Conservation (phyloP, 306 rosid genomes). For the Calophaca sinica region DNA sequence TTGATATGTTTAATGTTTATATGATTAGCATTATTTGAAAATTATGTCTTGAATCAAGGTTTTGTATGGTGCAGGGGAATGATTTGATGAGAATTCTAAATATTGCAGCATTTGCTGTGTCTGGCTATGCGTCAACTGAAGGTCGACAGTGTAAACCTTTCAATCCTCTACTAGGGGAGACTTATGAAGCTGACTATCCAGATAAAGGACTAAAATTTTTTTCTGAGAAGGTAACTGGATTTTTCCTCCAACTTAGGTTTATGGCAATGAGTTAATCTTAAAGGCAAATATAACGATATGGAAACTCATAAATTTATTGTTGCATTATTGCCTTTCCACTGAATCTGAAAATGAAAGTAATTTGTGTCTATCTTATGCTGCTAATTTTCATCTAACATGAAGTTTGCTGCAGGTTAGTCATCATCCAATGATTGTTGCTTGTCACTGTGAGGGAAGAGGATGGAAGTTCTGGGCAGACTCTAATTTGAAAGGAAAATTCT, state of each 20-base stretch:
- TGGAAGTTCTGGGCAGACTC: constrained; percentile 99
- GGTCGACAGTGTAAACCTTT: constrained; percentile 99
- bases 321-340: constrained; percentile 8
- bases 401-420: constrained; percentile 85
- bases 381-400: constrained; percentile 57
- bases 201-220: constrained; percentile 93
- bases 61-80: constrained; percentile 81
- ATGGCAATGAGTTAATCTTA: constrained; percentile 23
- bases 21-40: constrained; percentile 42
- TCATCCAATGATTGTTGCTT: constrained; percentile 97
- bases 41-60: constrained; percentile 43
- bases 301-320: constrained; percentile 33
- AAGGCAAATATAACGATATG: neutral
- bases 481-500: constrained; percentile 94
- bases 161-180: constrained; percentile 98
- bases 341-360: constrained; percentile 34
- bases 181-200: constrained; percentile 97
- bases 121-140: constrained; percentile 97
- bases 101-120: constrained; percentile 95
- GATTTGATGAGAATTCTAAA: constrained; percentile 95
- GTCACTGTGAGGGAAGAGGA: constrained; percentile 94
- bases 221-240: constrained; percentile 79
- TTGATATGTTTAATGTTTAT: constrained; percentile 30
- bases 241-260: constrained; percentile 34
- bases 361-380: constrained; percentile 35